These are phyloP conservation scores for Tricholoma furcatifolium DNA, from an alignment of 768 basidiomycete species.

Conservation along the genomic window DNA sequence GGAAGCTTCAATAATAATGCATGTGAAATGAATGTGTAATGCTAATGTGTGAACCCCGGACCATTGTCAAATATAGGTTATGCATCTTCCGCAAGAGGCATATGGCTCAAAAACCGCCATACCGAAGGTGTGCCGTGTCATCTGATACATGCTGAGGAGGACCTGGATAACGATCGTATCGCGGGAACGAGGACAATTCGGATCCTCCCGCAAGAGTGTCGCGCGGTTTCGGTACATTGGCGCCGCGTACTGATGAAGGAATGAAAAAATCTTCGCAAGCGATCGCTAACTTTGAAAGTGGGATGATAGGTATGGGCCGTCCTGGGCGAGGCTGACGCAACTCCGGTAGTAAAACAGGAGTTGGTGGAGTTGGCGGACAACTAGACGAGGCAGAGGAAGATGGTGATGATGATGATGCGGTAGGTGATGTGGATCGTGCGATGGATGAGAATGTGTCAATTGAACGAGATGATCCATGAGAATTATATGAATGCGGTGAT, in stretches of 20 bases:
- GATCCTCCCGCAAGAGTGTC: not conserved
- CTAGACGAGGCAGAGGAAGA: conserved; percentile 20
- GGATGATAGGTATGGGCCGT: conserved; percentile 43
- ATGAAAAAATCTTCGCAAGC: conserved; percentile 30
- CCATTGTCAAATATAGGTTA: too few relatives aligned
- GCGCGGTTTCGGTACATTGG: not conserved
- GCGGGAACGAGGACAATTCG: conserved; percentile 11
- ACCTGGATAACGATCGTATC: conserved; percentile 10
- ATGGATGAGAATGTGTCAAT: conserved; percentile 16
- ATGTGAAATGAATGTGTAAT: too few relatives aligned
- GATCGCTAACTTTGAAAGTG: conserved; percentile 39
- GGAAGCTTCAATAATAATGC: too few relatives aligned
- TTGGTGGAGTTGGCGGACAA: conserved; percentile 16
- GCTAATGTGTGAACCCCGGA: too few relatives aligned
- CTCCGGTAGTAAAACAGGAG: conserved; percentile 21
- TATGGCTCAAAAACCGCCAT: not conserved
- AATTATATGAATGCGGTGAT: conserved; percentile 6
- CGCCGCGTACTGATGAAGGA: not conserved
- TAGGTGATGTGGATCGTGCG: conserved; percentile 15
- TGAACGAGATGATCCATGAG: conserved; percentile 5
- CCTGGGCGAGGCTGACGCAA: conserved; percentile 47
- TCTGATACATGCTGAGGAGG: not conserved
- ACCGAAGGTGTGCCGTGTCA: not conserved
- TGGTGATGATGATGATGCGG: conserved; percentile 17
- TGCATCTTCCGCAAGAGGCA: too few relatives aligned